These are phyloP conservation scores for Hyaloscypha bicolor DNA, from an alignment of 495 filamentous ascomycete species.

Conservation along the genomic window DNA sequence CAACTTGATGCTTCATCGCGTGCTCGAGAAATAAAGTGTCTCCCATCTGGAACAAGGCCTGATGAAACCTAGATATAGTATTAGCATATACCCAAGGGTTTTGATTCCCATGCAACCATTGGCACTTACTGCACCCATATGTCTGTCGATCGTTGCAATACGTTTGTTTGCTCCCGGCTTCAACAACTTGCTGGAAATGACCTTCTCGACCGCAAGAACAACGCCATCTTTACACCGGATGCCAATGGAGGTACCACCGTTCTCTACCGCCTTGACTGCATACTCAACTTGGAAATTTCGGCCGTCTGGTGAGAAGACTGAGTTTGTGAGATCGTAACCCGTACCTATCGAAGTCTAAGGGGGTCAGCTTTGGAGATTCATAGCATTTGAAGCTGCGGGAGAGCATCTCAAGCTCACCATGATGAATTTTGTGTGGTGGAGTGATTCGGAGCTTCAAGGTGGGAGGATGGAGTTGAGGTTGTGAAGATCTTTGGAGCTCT, in stretches of 20 bases:
- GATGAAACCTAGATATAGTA: conserved; percentile 72
- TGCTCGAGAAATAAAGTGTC: conserved; percentile 92
- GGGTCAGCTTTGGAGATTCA: conserved; percentile 17
- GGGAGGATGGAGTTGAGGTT: conserved; percentile 15
- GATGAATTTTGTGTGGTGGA: conserved; percentile 16
- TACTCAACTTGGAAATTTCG: conserved; percentile 99
- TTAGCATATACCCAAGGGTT: conserved; percentile 10
- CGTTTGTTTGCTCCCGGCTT: conserved; percentile 94
- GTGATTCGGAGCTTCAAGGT: conserved; percentile 10
- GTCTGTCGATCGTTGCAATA: conserved; percentile 91
- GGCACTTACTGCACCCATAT: conserved; percentile 83
- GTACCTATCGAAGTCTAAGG: conserved; percentile 96
- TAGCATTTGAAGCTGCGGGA: background rate
- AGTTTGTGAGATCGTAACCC: conserved; percentile 98
- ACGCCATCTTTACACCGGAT: conserved; percentile 98
- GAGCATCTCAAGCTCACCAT: conserved; percentile 35
- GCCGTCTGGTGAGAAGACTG: conserved; percentile 98
- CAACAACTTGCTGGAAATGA: conserved; percentile 91
- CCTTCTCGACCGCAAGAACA: conserved; percentile 94
- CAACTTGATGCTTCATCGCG: conserved; percentile 89
- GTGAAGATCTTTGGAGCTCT: conserved; percentile 26
- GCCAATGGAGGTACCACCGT: conserved; percentile 93
- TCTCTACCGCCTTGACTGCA: conserved; percentile 97
- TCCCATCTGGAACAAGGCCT: conserved; percentile 90
- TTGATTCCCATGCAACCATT: conserved; percentile 17